Evolutionary conservation across 75 land plant species (phyloP).

Genomic region (Cunninghamia lanceolata): DNA sequence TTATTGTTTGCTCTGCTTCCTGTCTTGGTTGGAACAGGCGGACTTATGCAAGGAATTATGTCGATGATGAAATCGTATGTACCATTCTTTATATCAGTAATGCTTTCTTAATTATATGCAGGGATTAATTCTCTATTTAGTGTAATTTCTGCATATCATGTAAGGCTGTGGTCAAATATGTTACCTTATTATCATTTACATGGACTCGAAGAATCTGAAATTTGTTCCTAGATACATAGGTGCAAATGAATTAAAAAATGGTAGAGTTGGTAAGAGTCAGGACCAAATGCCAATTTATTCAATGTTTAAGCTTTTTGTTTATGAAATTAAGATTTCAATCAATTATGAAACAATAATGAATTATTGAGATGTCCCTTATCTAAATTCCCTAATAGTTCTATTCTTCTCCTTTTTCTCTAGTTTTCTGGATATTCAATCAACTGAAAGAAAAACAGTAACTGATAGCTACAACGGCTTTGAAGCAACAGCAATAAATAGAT

Average conservation of each 20-base stretch:
- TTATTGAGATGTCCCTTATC: too few species aligned
- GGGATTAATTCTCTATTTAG: not conserved
- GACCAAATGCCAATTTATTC: not conserved
- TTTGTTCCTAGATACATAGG: not conserved
- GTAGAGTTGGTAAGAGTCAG: not conserved
- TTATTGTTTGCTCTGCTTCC: constrained; percentile 97
- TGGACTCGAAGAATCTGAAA: not conserved
- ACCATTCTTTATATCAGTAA: not conserved
- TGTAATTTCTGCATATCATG: not conserved
- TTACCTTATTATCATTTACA: not conserved
- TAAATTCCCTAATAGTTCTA: too few species aligned
- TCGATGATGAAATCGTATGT: constrained; percentile 91
- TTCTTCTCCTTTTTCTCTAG: too few species aligned
- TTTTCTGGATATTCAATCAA: too few species aligned
- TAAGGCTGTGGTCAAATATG: not conserved
- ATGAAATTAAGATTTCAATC: not conserved
- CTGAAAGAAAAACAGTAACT: too few species aligned
- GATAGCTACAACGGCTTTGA: too few species aligned
- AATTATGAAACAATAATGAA: not conserved
- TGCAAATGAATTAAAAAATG: not conserved
- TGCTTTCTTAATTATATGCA: not conserved
- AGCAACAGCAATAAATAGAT: too few species aligned
- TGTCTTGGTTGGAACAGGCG: constrained; percentile 86
- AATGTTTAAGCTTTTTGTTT: not conserved
- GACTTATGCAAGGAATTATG: constrained; percentile 77